Conservation (phyloP, 2,329 filamentous ascomycete genomes). For the Exophiala aquamarina region DNA sequence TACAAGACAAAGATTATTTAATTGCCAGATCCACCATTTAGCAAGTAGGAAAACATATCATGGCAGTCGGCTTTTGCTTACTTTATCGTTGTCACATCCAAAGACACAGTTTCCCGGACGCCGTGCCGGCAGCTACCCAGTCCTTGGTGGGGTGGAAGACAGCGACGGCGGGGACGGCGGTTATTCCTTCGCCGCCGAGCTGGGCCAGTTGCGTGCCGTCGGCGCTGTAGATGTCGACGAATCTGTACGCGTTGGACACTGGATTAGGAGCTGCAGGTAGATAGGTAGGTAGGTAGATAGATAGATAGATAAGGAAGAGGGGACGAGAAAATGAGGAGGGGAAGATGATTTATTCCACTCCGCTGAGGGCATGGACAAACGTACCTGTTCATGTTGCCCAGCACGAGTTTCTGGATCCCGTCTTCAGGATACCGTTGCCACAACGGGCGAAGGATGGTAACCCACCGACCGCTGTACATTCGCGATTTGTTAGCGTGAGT, state of each 20-base stretch:
- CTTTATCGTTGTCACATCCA: conserved; percentile 63
- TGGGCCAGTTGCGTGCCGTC: conserved; percentile 87
- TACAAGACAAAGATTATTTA: too few relatives aligned
- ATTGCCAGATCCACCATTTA: too few relatives aligned
- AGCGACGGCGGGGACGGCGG: conserved; percentile 88
- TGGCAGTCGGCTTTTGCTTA: too few relatives aligned
- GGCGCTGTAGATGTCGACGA: conserved; percentile 84
- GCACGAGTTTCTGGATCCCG: conserved; percentile 80
- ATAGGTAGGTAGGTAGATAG: too few relatives aligned
- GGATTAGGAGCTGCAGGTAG: too few relatives aligned
- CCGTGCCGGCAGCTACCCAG: conserved; percentile 91
- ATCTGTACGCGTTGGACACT: too few relatives aligned
- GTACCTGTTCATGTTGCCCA: conserved; percentile 90
- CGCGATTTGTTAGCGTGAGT: background rate
- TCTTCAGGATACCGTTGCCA: conserved; percentile 83
- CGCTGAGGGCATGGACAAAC: too few relatives aligned
- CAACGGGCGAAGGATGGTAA: conserved; percentile 68
- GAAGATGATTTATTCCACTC: too few relatives aligned
- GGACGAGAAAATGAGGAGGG: background rate
- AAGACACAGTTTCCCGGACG: conserved; percentile 86
- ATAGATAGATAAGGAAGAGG: background rate
- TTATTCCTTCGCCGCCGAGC: conserved; percentile 84
- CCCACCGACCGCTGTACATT: conserved; percentile 25
- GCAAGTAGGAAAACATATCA: too few relatives aligned
- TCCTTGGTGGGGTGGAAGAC: conserved; percentile 84